phyloP scores from a whole-genome alignment of 495 filamentous ascomycete species.

The Penicillium canariense region DNA sequence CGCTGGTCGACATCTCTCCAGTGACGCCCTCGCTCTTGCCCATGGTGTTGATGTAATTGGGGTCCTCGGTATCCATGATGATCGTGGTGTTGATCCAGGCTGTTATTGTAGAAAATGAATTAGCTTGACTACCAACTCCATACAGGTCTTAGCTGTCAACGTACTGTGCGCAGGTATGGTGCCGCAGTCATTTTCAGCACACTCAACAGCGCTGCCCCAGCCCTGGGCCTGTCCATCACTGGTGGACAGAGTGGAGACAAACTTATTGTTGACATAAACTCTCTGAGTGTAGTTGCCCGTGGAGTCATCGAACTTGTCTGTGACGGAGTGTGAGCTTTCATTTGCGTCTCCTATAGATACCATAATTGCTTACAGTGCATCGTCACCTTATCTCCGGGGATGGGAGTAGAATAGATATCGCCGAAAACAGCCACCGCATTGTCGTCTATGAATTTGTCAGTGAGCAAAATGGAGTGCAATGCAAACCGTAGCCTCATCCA shows the following conservation, averaged over 20 bases:
- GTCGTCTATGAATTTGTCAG: slow-evolving; percentile 15
- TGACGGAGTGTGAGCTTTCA: neutral
- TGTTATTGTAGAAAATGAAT: slow-evolving; percentile 3
- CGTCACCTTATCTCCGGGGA: slow-evolving; percentile 26
- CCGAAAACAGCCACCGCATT: slow-evolving; percentile 32
- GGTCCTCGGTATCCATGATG: slow-evolving; percentile 35
- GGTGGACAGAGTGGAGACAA: slow-evolving; percentile 41
- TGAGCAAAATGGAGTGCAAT: neutral
- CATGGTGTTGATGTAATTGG: slow-evolving; percentile 38
- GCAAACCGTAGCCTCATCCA: neutral
- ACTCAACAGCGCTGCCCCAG: slow-evolving; percentile 45
- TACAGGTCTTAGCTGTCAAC: neutral
- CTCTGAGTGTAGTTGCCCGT: slow-evolving; percentile 41
- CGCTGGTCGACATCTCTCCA: slow-evolving; percentile 35
- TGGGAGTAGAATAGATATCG: slow-evolving; percentile 17
- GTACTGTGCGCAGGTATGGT: slow-evolving; percentile 37
- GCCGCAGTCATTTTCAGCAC: slow-evolving; percentile 37
- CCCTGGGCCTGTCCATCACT: slow-evolving; percentile 32
- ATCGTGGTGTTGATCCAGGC: slow-evolving; percentile 39
- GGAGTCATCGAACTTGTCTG: slow-evolving; percentile 39
- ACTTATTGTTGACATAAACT: slow-evolving; percentile 32
- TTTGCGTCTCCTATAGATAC: neutral
- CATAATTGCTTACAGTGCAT: slow-evolving; percentile 28
- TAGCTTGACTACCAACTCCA: neutral
- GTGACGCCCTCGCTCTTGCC: slow-evolving; percentile 29